Evolutionary conservation across 108 stramenopile species (phyloP).

Genomic region (Schizochytrium sp.): DNA sequence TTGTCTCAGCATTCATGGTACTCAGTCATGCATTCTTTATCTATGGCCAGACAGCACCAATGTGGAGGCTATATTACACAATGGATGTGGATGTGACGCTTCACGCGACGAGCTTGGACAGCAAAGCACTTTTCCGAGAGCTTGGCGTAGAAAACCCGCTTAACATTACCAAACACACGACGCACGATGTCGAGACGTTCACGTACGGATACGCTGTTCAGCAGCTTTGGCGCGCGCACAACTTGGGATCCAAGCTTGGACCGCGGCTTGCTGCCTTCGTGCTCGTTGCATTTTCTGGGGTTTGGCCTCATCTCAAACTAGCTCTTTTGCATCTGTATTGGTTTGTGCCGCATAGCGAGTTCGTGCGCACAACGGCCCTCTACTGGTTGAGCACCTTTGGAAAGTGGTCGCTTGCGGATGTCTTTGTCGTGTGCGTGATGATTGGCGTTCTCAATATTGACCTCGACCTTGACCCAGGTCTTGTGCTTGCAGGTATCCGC

Average conservation of each 20-base stretch:
- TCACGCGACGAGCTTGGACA: conserved; percentile 50
- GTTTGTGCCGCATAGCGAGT: conserved; percentile 39
- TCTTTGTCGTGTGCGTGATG: conserved; percentile 71
- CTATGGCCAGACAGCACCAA: conserved; percentile 39
- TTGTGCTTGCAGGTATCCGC: conserved; percentile 50
- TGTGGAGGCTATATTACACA: conserved; percentile 60
- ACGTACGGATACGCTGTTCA: conserved; percentile 68
- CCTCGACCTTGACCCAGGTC: conserved; percentile 59
- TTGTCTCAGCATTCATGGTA: conserved; percentile 49
- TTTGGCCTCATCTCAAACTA: conserved; percentile 73
- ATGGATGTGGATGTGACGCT: conserved; percentile 53
- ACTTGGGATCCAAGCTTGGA: conserved; percentile 43
- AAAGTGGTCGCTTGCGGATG: conserved; percentile 72
- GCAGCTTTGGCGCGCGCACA: conserved; percentile 64
- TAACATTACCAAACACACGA: conserved; percentile 33
- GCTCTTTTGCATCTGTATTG: conserved; percentile 53
- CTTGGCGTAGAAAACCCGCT: conserved; percentile 45
- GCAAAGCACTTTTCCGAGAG: conserved; percentile 41
- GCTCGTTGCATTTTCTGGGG: conserved; percentile 58
- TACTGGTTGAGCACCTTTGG: conserved; percentile 58
- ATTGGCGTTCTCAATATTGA: conserved; percentile 68
- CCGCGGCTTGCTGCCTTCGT: conserved; percentile 58
- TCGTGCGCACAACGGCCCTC: conserved; percentile 47
- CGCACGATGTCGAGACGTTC: conserved; percentile 58
- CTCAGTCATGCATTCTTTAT: conserved; percentile 50